Conservation (phyloP, 495 filamentous ascomycete species). For the Aspergillus carlsbadensis region DNA sequence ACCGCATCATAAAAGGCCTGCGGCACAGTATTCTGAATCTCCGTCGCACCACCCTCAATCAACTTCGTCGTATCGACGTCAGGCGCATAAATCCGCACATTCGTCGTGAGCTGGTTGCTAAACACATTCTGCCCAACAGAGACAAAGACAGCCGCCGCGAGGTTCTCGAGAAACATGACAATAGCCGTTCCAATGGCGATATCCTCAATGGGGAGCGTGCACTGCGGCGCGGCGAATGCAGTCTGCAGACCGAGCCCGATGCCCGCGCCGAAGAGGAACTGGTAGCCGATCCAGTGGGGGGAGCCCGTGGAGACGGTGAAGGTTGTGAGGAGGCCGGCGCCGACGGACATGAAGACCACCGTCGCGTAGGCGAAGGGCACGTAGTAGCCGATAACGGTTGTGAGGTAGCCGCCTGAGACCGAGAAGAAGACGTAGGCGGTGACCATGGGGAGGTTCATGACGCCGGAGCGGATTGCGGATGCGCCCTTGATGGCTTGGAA, state of each 20-base stretch:
- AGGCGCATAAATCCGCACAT: background rate
- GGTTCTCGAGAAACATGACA: constrained; percentile 64
- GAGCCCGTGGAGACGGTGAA: constrained; percentile 50
- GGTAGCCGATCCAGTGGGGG: constrained; percentile 65
- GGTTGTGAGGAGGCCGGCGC: constrained; percentile 63
- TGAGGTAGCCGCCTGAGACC: constrained; percentile 46
- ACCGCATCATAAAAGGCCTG: background rate
- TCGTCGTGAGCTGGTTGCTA: background rate
- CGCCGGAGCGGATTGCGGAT: constrained; percentile 33
- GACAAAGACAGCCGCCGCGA: constrained; percentile 61
- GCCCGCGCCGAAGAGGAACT: constrained; percentile 69
- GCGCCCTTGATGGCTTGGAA: constrained; percentile 62
- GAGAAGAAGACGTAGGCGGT: constrained; percentile 43
- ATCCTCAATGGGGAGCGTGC: constrained; percentile 54
- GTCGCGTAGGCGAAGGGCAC: constrained; percentile 57
- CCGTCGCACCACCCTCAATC: constrained; percentile 3
- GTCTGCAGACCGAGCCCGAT: constrained; percentile 74
- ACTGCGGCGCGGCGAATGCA: constrained; percentile 61
- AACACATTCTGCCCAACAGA: constrained; percentile 13
- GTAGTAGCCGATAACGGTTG: constrained; percentile 59
- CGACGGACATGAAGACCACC: constrained; percentile 54
- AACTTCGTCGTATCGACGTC: background rate
- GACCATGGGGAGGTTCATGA: constrained; percentile 43
- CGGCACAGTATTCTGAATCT: background rate
- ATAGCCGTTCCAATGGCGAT: constrained; percentile 61